These are phyloP conservation scores for Oenanthe javanica DNA, from an alignment of 140 eudicot genomes.

Conservation along the genomic window DNA sequence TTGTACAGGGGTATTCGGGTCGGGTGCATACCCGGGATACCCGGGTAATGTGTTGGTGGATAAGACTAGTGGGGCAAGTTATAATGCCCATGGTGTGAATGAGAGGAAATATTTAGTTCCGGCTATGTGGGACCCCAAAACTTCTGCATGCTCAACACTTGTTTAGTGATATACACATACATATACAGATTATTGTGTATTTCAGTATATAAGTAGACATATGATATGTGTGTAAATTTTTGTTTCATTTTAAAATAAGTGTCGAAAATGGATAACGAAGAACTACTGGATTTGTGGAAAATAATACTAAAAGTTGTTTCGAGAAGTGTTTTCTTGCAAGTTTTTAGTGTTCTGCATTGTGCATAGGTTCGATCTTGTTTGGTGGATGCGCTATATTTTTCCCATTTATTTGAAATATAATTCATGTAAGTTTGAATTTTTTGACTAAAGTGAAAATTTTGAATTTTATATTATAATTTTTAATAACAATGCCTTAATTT, in stretches of 20 bases:
- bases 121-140: conserved; percentile 3
- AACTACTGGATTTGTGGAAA: too few species aligned
- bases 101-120: not conserved
- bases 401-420: too few species aligned
- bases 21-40: conserved; percentile 5
- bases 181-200: not conserved
- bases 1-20: conserved; percentile 1
- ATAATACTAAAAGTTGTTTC: too few species aligned
- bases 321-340: too few species aligned
- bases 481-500: too few species aligned
- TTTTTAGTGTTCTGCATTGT: too few species aligned
- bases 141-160: conserved; percentile 1
- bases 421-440: too few species aligned
- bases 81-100: not conserved
- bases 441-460: too few species aligned
- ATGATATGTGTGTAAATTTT: not conserved
- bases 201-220: not conserved
- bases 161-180: not conserved
- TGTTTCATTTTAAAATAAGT: not conserved
- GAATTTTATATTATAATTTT: too few species aligned
- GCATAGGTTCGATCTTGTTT: too few species aligned
- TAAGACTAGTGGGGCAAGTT: not conserved
- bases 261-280: too few species aligned
- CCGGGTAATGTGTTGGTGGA: conserved; percentile 2
- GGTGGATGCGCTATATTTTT: too few species aligned